A percentile compares a stretch with the other conserved stretches of the same genome.
Evolutionary conservation across 371 early-diverging fungal species (phyloP).

Genomic region (Massospora cicadina): DNA sequence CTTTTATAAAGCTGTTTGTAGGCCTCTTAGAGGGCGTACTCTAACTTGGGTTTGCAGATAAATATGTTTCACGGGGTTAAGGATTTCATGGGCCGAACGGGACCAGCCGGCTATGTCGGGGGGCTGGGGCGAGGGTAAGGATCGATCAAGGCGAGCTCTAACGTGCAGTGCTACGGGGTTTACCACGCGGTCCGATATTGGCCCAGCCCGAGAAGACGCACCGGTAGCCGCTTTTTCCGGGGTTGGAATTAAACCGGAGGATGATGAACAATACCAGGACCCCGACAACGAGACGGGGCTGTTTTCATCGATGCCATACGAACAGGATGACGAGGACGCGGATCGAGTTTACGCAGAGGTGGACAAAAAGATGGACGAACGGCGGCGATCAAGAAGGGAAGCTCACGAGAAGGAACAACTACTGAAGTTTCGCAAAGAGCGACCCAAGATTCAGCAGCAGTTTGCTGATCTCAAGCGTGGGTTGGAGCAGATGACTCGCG

Average conservation of each 20-base stretch:
- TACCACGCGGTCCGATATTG: conserved; percentile 95
- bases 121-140: conserved; percentile 78
- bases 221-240: not conserved
- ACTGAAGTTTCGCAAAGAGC: conserved; percentile 31
- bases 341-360: conserved; percentile 83
- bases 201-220: conserved; percentile 73
- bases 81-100: conserved; percentile 70
- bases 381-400: conserved; percentile 54
- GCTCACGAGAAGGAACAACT: conserved; percentile 37
- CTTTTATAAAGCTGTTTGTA: no score
- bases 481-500: conserved; percentile 46
- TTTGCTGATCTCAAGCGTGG: conserved; percentile 82
- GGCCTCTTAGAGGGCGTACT: no score
- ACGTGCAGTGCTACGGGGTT: conserved; percentile 71
- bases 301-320: conserved; percentile 73
- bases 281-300: conserved; percentile 89
- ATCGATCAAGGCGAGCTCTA: conserved; percentile 1
- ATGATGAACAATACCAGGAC: conserved; percentile 65
- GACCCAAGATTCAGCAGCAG: conserved; percentile 67
- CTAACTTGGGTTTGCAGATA: no score
- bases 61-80: conserved; percentile 54
- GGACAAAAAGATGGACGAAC: conserved; percentile 77
- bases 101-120: conserved; percentile 85
- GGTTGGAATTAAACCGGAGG: conserved; percentile 18
- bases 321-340: conserved; percentile 94